Percentiles rank a stretch among this genome's conserved stretches.
phyloP scores from a whole-genome alignment of 352 stramenopile genomes.

The Pythium plurisporium region DNA sequence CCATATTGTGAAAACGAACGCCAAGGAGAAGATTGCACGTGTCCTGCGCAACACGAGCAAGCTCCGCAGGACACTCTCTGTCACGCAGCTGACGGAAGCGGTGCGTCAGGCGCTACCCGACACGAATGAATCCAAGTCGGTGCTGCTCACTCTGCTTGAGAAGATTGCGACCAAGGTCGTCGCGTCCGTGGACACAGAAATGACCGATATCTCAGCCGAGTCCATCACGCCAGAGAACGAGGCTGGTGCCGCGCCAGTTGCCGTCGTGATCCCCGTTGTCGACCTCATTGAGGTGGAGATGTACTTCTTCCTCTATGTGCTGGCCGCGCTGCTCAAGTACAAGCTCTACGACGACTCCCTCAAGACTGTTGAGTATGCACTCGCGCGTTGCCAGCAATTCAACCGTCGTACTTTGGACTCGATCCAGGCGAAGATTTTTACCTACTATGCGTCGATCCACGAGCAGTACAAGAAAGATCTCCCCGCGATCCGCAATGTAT shows the following conservation, averaged over 20 bases:
- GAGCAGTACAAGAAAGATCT: slow-evolving; percentile 61
- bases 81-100: slow-evolving; percentile 51
- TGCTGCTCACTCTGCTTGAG: slow-evolving; percentile 46
- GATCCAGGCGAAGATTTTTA: slow-evolving; percentile 76
- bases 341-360: slow-evolving; percentile 54
- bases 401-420: slow-evolving; percentile 77
- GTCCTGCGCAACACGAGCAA: slow-evolving; percentile 76
- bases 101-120: slow-evolving; percentile 58
- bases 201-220: slow-evolving; percentile 41
- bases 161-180: slow-evolving; percentile 42
- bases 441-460: slow-evolving; percentile 73
- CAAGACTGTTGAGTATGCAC: slow-evolving; percentile 42
- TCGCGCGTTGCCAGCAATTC: slow-evolving; percentile 66
- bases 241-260: not conserved
- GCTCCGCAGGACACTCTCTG: slow-evolving; percentile 71
- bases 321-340: slow-evolving; percentile 71
- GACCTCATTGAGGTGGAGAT: slow-evolving; percentile 85
- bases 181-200: slow-evolving; percentile 46
- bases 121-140: slow-evolving; percentile 53
- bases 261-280: slow-evolving; percentile 41
- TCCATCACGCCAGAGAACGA: slow-evolving; percentile 18
- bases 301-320: slow-evolving; percentile 76
- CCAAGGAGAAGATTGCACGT: slow-evolving; percentile 81
- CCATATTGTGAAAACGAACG: slow-evolving; percentile 74
- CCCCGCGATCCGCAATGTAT: slow-evolving; percentile 49